Evolutionary conservation across 164 flowering plant species (phyloP).

Genomic region (Vitis riparia): DNA sequence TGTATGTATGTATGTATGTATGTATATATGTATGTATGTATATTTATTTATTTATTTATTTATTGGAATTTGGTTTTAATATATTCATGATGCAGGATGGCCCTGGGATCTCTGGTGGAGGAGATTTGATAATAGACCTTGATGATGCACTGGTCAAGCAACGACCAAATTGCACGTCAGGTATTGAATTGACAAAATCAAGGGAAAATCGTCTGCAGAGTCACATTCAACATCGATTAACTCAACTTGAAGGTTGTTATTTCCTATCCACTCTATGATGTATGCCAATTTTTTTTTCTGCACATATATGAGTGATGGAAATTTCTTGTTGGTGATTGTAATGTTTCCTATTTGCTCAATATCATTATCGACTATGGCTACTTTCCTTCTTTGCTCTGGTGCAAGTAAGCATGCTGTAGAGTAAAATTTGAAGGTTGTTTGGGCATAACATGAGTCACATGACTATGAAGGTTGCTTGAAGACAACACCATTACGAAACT

Average conservation of each 20-base stretch:
- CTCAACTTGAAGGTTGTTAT: conserved; percentile 79
- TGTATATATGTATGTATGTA: too few species aligned
- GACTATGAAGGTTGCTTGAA: too few species aligned
- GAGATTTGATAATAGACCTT: conserved; percentile 60
- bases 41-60: background rate
- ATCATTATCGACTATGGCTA: too few species aligned
- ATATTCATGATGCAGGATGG: conserved; percentile 36
- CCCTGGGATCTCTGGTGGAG: conserved; percentile 22
- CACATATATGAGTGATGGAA: background rate
- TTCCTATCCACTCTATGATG: background rate
- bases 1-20: too few species aligned
- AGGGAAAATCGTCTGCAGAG: conserved; percentile 54
- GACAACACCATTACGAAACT: too few species aligned
- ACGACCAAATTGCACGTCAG: conserved; percentile 50
- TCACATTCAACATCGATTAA: conserved; percentile 63
- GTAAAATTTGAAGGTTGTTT: too few species aligned
- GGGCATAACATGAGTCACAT: too few species aligned
- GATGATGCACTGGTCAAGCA: conserved; percentile 73
- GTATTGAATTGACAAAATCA: conserved; percentile 44
- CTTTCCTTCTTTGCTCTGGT: too few species aligned
- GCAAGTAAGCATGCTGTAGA: too few species aligned
- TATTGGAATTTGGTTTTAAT: conserved; percentile 4
- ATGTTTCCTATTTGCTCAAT: background rate
- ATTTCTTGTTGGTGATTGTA: background rate
- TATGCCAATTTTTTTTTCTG: background rate